Evolutionary conservation across 2,329 filamentous ascomycete species (phyloP), one percentile per base, ranked within the genome.

Genomic region (Cladosporium halotolerans): DNA sequence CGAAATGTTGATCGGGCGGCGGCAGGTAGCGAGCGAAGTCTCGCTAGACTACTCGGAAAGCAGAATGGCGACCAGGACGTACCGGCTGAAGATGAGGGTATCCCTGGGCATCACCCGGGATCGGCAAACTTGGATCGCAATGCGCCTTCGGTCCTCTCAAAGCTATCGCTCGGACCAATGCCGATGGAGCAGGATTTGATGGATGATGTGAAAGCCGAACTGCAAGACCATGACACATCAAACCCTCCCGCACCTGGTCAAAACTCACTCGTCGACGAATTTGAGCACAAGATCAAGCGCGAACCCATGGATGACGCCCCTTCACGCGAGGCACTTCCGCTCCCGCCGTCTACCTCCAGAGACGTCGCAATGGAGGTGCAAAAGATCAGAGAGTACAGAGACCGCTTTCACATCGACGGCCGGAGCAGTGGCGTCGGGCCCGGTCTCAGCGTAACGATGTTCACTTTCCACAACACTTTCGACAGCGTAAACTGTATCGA

Each of bases 391-490:
- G 93, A 99, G 70, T 89, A 95, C 64, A 84, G 93, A 18, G 92
- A 97, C 64, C 82, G 92, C 14, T 95, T 96, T 69, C 86, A 83
- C 66, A 92, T 97, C 54, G 88, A 95, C 55, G 83, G 85, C 16
- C 82, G 87, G 33, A 92, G 88, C 10, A 88, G 89, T 13, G 92
- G 91, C 8, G 80, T 91, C 47, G 89, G 91, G 11, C 83, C 89
- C 52, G 84, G 85, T 23, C 79, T 96, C 55, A 95, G 90, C 63
- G 85, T 95, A 19, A 93, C 89, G 76, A 97, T 97, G 88, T 96
- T 95, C 68, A 99, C 93, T 0, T 96, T 97, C 66, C 93, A 99
- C 75, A 99, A 99, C 70, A 95, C 89, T 0, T 85, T 90, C 58
- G 90, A 95, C 70, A 87, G 88, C 53, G 81, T 96, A 55, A 90